Evolutionary conservation across 805 yeast genomes (phyloP).

Genomic region (Kodamaea kaohsiungensis): DNA sequence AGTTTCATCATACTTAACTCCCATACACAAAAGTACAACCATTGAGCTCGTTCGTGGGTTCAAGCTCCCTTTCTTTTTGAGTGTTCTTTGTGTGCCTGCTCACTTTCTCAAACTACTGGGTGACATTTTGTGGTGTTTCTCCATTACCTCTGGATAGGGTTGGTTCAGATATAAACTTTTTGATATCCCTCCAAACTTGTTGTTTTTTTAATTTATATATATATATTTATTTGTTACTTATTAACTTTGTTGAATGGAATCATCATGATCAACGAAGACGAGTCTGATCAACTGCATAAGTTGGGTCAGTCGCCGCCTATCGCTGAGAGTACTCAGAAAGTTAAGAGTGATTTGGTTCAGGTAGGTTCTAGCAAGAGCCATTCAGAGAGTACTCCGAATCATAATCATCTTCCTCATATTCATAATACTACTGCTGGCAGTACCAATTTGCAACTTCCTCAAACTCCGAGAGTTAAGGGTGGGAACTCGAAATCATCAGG

Average conservation of each 20-base stretch:
- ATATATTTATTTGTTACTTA: no score
- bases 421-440: constrained; percentile 8
- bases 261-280: constrained; percentile 1
- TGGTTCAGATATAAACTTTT: background rate
- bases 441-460: constrained; percentile 4
- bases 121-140: constrained; percentile 3
- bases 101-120: background rate
- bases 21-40: background rate
- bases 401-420: background rate
- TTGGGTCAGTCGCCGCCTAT: background rate
- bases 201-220: background rate
- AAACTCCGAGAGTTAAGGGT: constrained; percentile 9
- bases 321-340: background rate
- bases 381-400: background rate
- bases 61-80: background rate
- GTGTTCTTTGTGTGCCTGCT: background rate
- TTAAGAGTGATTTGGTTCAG: background rate
- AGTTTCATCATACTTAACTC: background rate
- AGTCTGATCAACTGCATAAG: background rate
- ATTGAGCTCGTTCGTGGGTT: background rate
- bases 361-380: background rate
- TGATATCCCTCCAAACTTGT: background rate
- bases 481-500: background rate
- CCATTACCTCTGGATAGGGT: background rate
- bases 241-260: background rate